A percentile compares a stretch with the other conserved stretches of the same genome.
phyloP scores from a whole-genome alignment of 176 grass and related monocot genomes.

The Carex scoparia region DNA sequence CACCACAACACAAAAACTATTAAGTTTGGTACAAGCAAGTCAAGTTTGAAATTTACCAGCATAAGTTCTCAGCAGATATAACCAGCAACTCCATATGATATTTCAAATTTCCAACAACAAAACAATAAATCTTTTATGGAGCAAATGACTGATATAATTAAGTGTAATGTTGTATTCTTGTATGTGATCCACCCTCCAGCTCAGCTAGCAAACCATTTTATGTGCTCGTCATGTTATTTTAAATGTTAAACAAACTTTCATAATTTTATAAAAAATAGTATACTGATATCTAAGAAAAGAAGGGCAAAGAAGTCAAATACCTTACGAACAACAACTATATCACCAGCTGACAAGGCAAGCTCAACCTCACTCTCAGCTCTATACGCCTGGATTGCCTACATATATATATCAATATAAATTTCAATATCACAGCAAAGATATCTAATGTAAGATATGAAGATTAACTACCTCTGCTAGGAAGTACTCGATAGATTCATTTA shows the following conservation, averaged over 20 bases:
- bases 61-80: not conserved
- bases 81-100: not conserved
- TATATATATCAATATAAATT: not conserved
- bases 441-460: not conserved
- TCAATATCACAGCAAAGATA: not conserved
- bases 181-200: not conserved
- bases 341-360: conserved; percentile 66
- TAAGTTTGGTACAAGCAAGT: not conserved
- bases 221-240: not conserved
- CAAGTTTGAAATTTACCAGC: not conserved
- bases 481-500: conserved; percentile 54
- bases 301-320: conserved; percentile 32
- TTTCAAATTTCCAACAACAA: not conserved
- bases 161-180: not conserved
- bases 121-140: not conserved
- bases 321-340: conserved; percentile 87
- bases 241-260: not conserved
- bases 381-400: conserved; percentile 74
- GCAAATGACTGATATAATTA: not conserved
- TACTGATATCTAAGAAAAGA: not conserved
- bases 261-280: not conserved
- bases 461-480: conserved; percentile 69
- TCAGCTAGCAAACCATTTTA: not conserved
- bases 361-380: conserved; percentile 87
- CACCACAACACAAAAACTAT: not conserved